Percentiles rank a stretch among this genome's conserved stretches.
phyloP scores from a whole-genome alignment of 2,329 filamentous ascomycete species.

The Colletotrichum destructivum region DNA sequence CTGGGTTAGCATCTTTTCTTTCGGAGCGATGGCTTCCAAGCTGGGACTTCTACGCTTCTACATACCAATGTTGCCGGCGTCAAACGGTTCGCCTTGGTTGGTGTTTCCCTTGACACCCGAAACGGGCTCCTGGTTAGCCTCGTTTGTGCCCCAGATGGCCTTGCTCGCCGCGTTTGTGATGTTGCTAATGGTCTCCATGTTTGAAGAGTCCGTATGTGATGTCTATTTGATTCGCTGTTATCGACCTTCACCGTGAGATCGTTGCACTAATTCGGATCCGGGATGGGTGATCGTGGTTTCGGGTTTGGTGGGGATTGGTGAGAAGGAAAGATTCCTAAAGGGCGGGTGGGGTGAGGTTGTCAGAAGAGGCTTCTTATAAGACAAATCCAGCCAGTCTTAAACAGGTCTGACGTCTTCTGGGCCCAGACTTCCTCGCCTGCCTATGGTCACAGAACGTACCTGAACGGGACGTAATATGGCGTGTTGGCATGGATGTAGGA shows the following conservation, averaged over 20 bases:
- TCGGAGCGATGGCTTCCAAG: background rate
- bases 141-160: conserved; percentile 61
- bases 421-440: background rate
- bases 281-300: background rate
- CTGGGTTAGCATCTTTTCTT: background rate
- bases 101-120: conserved; percentile 80
- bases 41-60: background rate
- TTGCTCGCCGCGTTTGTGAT: conserved; percentile 60
- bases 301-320: background rate
- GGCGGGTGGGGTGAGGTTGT: conserved; percentile 8
- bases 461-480: conserved; percentile 1
- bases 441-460: conserved; percentile 10
- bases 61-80: conserved; percentile 80
- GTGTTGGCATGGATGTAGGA: background rate
- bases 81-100: conserved; percentile 79
- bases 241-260: too few relatives aligned
- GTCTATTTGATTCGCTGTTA: background rate
- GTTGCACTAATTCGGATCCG: background rate
- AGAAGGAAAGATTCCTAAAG: background rate
- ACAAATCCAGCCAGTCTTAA: background rate
- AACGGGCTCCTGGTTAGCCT: conserved; percentile 73
- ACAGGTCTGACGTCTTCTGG: conserved; percentile 36
- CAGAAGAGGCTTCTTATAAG: conserved; percentile 31
- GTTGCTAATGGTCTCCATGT: conserved; percentile 77
- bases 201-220: conserved; percentile 44